Base-by-base conservation (phyloP, 257 asterid genomes). In the Solanum virginianum region DNA sequence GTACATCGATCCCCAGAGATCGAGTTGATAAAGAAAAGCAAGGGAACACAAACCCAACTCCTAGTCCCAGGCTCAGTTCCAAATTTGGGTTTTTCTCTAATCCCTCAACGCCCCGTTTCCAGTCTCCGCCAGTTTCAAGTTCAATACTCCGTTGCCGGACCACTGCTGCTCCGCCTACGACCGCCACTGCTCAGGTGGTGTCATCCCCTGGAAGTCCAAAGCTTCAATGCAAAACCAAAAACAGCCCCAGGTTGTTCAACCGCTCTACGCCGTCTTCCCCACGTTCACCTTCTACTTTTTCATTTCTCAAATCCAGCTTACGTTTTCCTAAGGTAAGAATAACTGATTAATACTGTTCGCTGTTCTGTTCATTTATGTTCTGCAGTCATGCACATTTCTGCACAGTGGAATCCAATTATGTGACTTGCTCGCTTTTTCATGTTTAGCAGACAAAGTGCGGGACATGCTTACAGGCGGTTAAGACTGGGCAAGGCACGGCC, bases 241-340 rank as follows among this genome's bases (percentile, higher is more conserved):
- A 89, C 71, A 95, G 94, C 82, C 95, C 93, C 5, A 86, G 93
- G 86, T 89, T 94, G 57, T 93, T 91, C 90, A 84, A 87, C 62
- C 93, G 92, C 79, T 94, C 98, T 15, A 91, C 90, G 11, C 97
- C 99, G 18, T 92, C 99, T 17, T 97, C 99, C 14, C 99, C 99
- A 14, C 93, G 97, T n/a, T 93, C 99, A 0, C 97, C 98, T 16
- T 96, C 98, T 7, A 85, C 99, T 6, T 91, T 96, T 80, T 91
- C 98, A 18, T 51, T 96, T 85, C 91, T 96, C 72, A 94, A 93
- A 86, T 92, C 98, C 8, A 92, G 92, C 80, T 89, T 92, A 6
- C 90, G 92, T 10, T 70, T 89, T 54, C 82, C 96, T 8, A 95
- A 94, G 97, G 98, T 95, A 85, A 9, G 41, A 17, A 20, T 80